Evolutionary conservation across 2,329 filamentous ascomycete genomes (phyloP).

Genomic region (Xylaria digitata): DNA sequence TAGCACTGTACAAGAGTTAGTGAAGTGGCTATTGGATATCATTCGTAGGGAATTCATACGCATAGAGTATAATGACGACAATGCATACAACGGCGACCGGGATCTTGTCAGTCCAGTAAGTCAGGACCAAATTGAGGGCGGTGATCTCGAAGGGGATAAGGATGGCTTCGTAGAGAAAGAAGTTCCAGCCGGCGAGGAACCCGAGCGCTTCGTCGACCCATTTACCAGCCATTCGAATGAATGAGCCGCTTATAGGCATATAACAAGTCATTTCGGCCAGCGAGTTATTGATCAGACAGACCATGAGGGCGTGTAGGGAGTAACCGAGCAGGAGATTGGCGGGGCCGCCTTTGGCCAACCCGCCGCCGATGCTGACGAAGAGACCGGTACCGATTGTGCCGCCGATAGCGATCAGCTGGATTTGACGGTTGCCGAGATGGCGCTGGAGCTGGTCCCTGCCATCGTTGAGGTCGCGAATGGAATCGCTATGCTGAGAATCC

Average conservation of each 20-base stretch:
- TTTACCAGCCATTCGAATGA: conserved; percentile 71
- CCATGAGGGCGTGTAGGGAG: conserved; percentile 62
- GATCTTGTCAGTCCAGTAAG: conserved; percentile 60
- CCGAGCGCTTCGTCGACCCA: conserved; percentile 75
- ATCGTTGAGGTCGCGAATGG: conserved; percentile 39
- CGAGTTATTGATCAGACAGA: conserved; percentile 72
- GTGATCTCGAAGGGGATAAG: conserved; percentile 57
- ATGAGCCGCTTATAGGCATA: conserved; percentile 72
- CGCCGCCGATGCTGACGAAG: conserved; percentile 71
- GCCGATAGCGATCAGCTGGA: conserved; percentile 69
- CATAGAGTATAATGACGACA: conserved; percentile 49
- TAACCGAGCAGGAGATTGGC: conserved; percentile 69
- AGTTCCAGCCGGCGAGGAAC: conserved; percentile 63
- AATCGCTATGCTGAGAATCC: conserved; percentile 38
- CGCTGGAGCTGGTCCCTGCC: conserved; percentile 52
- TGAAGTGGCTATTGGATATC: not conserved
- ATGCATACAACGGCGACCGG: conserved; percentile 61
- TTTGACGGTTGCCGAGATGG: conserved; percentile 59
- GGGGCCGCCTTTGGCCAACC: conserved; percentile 62
- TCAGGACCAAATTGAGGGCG: conserved; percentile 55
- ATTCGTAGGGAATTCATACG: conserved; percentile 52
- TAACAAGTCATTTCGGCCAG: conserved; percentile 73
- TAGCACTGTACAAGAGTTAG: conserved; percentile 43
- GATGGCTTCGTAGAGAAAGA: conserved; percentile 56
- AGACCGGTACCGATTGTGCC: conserved; percentile 69